Conservation (phyloP, 2,329 filamentous ascomycete genomes). For the Alternaria triticimaculans region DNA sequence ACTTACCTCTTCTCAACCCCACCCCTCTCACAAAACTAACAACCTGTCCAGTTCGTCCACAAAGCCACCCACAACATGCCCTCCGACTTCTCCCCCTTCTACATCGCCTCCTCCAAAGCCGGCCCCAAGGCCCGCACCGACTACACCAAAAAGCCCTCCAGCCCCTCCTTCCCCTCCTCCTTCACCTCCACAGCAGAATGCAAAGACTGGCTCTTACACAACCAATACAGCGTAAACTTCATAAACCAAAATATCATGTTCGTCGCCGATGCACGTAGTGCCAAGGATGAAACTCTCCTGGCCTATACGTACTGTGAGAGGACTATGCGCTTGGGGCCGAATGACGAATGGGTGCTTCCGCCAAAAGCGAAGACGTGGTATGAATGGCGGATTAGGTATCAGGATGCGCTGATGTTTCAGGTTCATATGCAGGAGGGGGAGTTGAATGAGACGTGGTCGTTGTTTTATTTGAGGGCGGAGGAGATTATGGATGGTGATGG, state of each 20-base stretch:
- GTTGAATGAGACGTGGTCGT: not conserved
- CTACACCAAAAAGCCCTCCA: not conserved
- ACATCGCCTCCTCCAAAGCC: not conserved
- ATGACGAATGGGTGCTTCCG: not conserved
- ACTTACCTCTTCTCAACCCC: not conserved
- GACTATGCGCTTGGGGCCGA: not conserved
- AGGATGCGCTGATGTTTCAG: not conserved
- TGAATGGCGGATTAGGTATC: not conserved
- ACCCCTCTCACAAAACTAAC: not conserved
- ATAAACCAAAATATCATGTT: not conserved
- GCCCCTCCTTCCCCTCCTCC: not conserved
- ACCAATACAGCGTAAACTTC: not conserved
- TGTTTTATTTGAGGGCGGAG: not conserved
- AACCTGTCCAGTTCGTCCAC: not conserved
- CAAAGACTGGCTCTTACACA: not conserved
- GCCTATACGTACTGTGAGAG: not conserved
- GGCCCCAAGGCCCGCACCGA: not conserved
- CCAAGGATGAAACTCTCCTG: not conserved
- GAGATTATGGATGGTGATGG: not conserved
- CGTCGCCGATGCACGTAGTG: not conserved
- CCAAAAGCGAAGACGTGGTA: not conserved
- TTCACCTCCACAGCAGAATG: not conserved
- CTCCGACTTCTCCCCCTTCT: not conserved
- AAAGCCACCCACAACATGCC: not conserved
- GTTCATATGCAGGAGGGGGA: not conserved